A percentile compares a stretch with the other conserved stretches of the same genome.
phyloP scores from a whole-genome alignment of 495 filamentous ascomycete genomes.

The Pyrenopolyporus hunteri region DNA sequence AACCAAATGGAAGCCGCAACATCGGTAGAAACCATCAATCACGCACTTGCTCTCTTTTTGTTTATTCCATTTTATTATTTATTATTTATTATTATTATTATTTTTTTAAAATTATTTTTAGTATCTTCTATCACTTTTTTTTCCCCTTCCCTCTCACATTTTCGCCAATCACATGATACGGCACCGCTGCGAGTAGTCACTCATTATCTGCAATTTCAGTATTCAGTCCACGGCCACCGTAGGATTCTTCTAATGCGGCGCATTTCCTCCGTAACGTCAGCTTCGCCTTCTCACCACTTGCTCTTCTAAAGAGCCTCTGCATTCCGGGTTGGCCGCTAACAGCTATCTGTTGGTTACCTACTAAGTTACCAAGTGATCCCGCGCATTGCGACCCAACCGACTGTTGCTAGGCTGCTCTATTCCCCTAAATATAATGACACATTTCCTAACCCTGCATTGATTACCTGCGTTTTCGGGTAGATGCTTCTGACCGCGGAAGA shows the following conservation, averaged over 20 bases:
- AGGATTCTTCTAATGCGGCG: conserved; percentile 36
- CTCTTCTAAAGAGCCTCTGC: not conserved
- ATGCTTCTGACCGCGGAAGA: conserved; percentile 36
- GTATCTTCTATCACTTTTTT: not conserved
- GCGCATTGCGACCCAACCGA: conserved; percentile 31
- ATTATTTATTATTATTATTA: not conserved
- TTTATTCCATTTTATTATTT: not conserved
- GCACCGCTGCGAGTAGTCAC: conserved; percentile 25
- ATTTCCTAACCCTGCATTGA: conserved; percentile 36
- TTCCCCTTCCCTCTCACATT: not conserved
- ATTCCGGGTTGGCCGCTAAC: conserved; percentile 23
- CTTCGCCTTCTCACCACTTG: conserved; percentile 6
- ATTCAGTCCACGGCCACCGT: conserved; percentile 7
- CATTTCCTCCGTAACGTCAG: conserved; percentile 24
- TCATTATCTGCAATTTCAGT: conserved; percentile 20
- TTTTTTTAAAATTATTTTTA: not conserved
- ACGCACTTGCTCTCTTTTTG: not conserved
- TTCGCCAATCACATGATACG: conserved; percentile 33
- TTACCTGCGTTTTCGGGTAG: conserved; percentile 34
- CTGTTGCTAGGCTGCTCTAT: conserved; percentile 18
- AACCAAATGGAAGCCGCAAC: conserved; percentile 9
- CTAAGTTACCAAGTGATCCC: conserved; percentile 12
- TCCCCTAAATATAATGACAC: conserved; percentile 20
- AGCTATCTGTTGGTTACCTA: conserved; percentile 22
- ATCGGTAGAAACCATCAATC: not conserved